Percentiles rank a stretch among this genome's conserved stretches.
Conservation (phyloP, 2,329 filamentous ascomycete species). For the Neofusicoccum sp. region DNA sequence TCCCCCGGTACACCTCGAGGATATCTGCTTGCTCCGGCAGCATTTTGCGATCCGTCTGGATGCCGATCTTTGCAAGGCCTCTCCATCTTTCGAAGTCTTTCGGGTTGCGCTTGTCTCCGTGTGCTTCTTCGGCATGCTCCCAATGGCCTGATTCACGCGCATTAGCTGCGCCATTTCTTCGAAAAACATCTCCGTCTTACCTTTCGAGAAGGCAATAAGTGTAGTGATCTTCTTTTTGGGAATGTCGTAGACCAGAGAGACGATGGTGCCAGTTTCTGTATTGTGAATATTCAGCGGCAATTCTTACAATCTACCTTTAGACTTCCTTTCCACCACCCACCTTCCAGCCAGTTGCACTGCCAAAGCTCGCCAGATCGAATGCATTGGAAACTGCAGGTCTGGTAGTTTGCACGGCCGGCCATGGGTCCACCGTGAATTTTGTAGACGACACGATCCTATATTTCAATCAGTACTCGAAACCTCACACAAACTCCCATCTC, state of each 20-base stretch:
- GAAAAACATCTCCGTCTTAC: not conserved
- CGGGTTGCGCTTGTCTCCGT: constrained; percentile 56
- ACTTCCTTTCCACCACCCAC: not conserved
- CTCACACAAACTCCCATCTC: constrained; percentile 21
- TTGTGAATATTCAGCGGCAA: not conserved
- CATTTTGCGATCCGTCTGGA: constrained; percentile 51
- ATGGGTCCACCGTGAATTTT: constrained; percentile 61
- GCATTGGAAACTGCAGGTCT: constrained; percentile 57
- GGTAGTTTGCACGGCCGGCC: constrained; percentile 55
- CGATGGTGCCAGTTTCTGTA: constrained; percentile 56
- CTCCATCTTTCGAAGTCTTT: constrained; percentile 55
- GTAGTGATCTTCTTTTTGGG: constrained; percentile 49
- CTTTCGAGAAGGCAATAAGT: constrained; percentile 54
- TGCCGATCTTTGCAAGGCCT: constrained; percentile 48
- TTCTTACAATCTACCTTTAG: not conserved
- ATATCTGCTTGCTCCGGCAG: constrained; percentile 56
- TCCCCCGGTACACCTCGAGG: constrained; percentile 50
- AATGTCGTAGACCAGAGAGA: constrained; percentile 58
- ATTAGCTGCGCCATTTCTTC: not conserved
- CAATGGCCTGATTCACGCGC: constrained; percentile 43
- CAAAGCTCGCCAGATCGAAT: constrained; percentile 57
- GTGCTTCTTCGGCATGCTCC: constrained; percentile 50
- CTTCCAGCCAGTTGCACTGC: constrained; percentile 60
- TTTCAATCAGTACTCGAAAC: not conserved
- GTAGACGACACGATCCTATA: constrained; percentile 51